These are phyloP conservation scores for Knoxia roxburghii DNA, from an alignment of 257 asterid species.

Conservation along the genomic window DNA sequence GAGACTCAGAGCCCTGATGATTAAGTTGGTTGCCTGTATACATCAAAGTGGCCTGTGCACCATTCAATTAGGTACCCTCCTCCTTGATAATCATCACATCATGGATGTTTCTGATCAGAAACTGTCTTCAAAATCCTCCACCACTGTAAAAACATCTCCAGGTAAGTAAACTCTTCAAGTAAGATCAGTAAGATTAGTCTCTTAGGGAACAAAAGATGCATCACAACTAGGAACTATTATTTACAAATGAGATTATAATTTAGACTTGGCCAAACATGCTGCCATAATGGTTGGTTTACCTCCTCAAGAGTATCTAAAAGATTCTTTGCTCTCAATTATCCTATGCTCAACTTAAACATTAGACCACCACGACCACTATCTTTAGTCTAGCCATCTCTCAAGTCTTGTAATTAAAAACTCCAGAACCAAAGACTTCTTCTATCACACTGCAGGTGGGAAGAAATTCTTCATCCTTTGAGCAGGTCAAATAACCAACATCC, in stretches of 20 bases:
- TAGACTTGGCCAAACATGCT: background rate
- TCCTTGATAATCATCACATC: background rate
- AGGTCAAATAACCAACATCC: conserved; percentile 27
- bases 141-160: no score
- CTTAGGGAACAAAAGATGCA: background rate
- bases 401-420: conserved; percentile 27
- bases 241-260: background rate
- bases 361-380: background rate
- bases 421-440: conserved; percentile 49
- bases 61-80: background rate
- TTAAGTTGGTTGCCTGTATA: background rate
- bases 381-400: conserved; percentile 17
- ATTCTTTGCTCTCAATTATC: background rate
- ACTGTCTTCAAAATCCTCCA: background rate
- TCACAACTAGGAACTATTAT: background rate
- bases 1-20: background rate
- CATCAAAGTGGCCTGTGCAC: background rate
- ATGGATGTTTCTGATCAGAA: background rate
- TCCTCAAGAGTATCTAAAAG: background rate
- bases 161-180: background rate
- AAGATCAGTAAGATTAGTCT: background rate
- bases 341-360: background rate
- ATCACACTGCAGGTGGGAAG: conserved; percentile 39
- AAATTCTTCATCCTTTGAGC: conserved; percentile 33
- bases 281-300: background rate